Conservation (phyloP, 2,329 filamentous ascomycete genomes). For the Hypoxylon sp. region DNA sequence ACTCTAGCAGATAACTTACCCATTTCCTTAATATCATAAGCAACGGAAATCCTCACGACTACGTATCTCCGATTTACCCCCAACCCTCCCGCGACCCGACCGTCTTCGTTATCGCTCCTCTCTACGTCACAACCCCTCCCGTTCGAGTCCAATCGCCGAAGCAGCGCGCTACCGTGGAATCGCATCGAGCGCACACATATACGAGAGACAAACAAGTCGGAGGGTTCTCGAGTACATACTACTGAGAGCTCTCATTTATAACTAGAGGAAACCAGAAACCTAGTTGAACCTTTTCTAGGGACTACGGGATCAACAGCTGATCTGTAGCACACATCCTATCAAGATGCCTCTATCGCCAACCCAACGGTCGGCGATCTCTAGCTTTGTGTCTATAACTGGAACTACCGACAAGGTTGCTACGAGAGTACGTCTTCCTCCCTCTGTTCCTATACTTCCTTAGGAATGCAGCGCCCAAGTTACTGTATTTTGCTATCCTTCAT, state of each 20-base stretch:
- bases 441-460: not conserved
- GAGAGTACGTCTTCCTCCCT: constrained; percentile 43
- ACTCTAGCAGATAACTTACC: not conserved
- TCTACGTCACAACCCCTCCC: constrained; percentile 20
- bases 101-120: constrained; percentile 11
- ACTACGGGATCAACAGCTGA: not conserved
- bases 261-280: not conserved
- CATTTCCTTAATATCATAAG: not conserved
- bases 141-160: constrained; percentile 14
- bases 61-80: not conserved
- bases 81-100: not conserved
- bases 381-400: constrained; percentile 53
- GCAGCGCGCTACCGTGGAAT: not conserved
- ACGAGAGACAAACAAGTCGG: not conserved
- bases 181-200: not conserved
- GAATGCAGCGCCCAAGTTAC: not conserved
- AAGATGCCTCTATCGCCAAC: constrained; percentile 48
- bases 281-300: not conserved
- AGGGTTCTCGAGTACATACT: not conserved
- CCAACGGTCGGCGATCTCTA: constrained; percentile 50
- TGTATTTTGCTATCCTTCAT: not conserved
- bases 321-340: constrained; percentile 4
- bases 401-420: constrained; percentile 49
- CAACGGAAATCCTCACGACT: not conserved
- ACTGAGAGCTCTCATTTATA: not conserved